Conservation (phyloP, 305 asterid genomes). For the Galium porrigens region DNA sequence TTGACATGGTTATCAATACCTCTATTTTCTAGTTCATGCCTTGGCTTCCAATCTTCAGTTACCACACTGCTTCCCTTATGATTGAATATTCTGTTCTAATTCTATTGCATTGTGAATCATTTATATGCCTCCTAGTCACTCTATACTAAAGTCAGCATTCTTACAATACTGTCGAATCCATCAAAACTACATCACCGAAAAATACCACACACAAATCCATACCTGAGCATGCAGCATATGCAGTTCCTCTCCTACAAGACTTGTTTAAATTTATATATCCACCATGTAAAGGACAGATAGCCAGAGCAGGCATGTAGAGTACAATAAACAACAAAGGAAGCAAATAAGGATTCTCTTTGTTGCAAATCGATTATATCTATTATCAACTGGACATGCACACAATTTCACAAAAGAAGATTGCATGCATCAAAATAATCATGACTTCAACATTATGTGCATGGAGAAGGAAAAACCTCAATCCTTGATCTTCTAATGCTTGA, state of each 20-base stretch:
- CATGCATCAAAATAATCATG: neutral
- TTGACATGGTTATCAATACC: too few species aligned
- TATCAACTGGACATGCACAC: neutral
- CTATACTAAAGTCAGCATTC: neutral
- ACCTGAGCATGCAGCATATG: neutral
- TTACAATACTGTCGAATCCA: neutral
- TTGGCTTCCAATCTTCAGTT: neutral
- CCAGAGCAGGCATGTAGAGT: neutral
- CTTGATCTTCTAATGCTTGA: conserved; percentile 50
- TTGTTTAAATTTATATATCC: neutral
- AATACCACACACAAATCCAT: neutral
- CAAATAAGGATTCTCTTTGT: neutral
- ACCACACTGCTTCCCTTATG: too few species aligned
- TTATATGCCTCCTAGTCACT: too few species aligned
- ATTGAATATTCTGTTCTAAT: neutral
- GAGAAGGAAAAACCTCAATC: conserved; percentile 39
- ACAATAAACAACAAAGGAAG: neutral
- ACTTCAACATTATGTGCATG: neutral
- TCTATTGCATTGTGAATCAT: too few species aligned
- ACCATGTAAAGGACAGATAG: neutral
- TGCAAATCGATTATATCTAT: neutral
- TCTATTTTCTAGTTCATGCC: too few species aligned
- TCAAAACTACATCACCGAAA: neutral
- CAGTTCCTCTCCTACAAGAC: neutral
- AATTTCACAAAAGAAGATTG: neutral